These are phyloP conservation scores for Clarkia xantiana DNA, from an alignment of 345 rosid species.

Conservation along the genomic window DNA sequence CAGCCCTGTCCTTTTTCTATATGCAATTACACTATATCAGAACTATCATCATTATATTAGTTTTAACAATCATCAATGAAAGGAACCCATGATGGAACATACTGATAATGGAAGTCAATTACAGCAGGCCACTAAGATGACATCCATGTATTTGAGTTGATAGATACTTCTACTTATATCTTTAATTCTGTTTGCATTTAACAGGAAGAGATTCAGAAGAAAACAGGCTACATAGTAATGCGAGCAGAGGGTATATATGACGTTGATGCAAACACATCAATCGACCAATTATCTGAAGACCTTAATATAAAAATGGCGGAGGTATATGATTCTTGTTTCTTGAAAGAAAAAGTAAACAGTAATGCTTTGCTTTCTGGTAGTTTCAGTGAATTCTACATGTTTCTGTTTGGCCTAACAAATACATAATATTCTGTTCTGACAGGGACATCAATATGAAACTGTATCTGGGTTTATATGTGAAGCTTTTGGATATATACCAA, in stretches of 20 bases:
- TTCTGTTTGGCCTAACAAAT: neutral
- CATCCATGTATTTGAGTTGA: neutral
- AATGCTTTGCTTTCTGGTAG: neutral
- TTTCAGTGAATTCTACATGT: neutral
- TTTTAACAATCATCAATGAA: no score
- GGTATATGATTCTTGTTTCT: constrained; percentile 25
- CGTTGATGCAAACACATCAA: constrained; percentile 94
- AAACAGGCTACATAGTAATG: constrained; percentile 95
- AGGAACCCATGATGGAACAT: no score
- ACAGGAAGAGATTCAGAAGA: constrained; percentile 98
- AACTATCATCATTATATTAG: neutral
- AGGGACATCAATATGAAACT: constrained; percentile 97
- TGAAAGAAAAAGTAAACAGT: neutral
- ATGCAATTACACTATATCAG: no score
- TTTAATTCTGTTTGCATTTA: constrained; percentile 9
- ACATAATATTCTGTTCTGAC: constrained; percentile 8
- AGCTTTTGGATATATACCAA: constrained; percentile 94
- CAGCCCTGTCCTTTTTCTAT: no score
- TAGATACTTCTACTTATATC: neutral
- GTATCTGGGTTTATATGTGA: constrained; percentile 95
- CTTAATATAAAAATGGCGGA: constrained; percentile 91
- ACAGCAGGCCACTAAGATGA: no score
- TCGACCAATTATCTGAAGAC: constrained; percentile 92
- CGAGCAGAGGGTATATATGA: constrained; percentile 89
- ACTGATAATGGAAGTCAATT: no score